phyloP scores from a whole-genome alignment of 306 rosid genomes.

The Hylodesmum podocarpum region DNA sequence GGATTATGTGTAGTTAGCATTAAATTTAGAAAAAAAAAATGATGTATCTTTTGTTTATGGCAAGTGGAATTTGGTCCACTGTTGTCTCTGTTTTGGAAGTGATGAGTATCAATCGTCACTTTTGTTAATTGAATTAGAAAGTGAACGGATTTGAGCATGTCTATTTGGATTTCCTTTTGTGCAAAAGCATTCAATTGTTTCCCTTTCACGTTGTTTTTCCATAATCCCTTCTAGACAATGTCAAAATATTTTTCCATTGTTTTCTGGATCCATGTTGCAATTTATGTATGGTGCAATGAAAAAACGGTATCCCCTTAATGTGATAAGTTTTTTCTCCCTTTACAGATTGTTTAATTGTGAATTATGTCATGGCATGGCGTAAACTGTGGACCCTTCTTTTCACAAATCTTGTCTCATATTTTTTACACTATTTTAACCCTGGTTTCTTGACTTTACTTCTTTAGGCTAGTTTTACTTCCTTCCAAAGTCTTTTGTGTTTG shows the following conservation, averaged over 20 bases:
- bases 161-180: conserved; percentile 11
- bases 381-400: background rate
- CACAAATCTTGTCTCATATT: conserved; percentile 1
- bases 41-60: background rate
- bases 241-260: conserved; percentile 31
- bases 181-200: conserved; percentile 27
- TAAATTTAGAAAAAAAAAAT: conserved; percentile 16
- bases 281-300: conserved; percentile 22
- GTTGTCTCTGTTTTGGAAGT: conserved; percentile 6
- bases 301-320: background rate
- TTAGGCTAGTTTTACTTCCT: background rate
- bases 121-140: conserved; percentile 15
- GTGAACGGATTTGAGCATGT: background rate
- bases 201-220: conserved; percentile 27
- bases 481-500: background rate
- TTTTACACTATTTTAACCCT: background rate
- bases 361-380: background rate
- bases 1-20: background rate
- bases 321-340: background rate
- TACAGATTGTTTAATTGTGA: conserved; percentile 8
- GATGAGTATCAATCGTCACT: background rate
- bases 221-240: conserved; percentile 16
- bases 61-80: conserved; percentile 13
- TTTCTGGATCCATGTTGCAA: conserved; percentile 18
- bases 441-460: background rate